phyloP scores from a whole-genome alignment of 345 rosid genomes.

The Jatropha curcas region DNA sequence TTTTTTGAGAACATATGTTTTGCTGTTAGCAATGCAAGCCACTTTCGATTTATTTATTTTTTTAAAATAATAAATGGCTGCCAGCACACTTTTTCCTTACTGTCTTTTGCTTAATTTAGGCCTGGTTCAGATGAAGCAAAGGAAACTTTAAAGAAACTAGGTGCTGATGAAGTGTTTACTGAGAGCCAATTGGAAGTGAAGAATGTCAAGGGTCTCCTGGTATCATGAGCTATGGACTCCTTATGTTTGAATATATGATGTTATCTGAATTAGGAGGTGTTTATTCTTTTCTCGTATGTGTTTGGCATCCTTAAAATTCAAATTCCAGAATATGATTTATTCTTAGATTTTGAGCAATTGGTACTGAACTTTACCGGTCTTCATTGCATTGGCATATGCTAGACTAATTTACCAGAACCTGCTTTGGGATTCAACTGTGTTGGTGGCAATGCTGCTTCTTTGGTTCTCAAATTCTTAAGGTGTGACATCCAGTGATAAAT shows the following conservation, averaged over 20 bases:
- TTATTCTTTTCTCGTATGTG: background rate
- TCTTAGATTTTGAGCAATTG: conserved; percentile 12
- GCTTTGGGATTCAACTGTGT: conserved; percentile 85
- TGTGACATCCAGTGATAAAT: conserved; percentile 14
- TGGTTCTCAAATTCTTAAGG: conserved; percentile 83
- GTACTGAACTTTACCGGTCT: background rate
- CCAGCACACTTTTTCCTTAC: conserved; percentile 9
- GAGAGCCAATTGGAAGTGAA: conserved; percentile 77
- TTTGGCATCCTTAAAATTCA: background rate
- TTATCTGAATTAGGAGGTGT: conserved; percentile 13
- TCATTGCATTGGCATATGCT: conserved; percentile 6
- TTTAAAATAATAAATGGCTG: background rate
- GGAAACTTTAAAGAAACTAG: conserved; percentile 60
- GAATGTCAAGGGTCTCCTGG: conserved; percentile 81
- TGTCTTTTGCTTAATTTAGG: conserved; percentile 40
- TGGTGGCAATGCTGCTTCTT: conserved; percentile 80
- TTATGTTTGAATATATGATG: conserved; percentile 10
- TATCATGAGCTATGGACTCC: conserved; percentile 31
- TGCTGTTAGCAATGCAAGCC: background rate
- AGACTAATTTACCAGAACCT: conserved; percentile 71
- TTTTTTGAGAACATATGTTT: background rate
- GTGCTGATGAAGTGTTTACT: conserved; percentile 74
- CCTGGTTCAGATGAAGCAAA: conserved; percentile 70
- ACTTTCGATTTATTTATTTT: background rate
- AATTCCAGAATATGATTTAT: background rate